These are phyloP conservation scores for Cetradonia linearis DNA, from an alignment of 495 filamentous ascomycete genomes.

Conservation along the genomic window DNA sequence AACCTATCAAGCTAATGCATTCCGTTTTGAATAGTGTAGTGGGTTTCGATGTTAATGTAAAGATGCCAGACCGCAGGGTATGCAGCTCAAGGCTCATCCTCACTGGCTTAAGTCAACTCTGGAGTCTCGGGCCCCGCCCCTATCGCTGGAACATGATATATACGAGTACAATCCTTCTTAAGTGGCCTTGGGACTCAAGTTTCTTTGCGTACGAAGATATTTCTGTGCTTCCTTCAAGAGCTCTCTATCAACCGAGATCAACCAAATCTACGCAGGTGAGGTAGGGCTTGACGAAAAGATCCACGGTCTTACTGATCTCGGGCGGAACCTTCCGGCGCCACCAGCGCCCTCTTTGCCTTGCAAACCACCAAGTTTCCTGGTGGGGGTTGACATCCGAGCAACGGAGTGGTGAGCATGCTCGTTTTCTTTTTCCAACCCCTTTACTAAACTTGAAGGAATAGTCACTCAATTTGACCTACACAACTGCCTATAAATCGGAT, in stretches of 20 bases:
- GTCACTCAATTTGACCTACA: background rate
- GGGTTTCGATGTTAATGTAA: background rate
- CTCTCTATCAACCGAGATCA: too few species aligned
- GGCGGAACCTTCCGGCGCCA: background rate
- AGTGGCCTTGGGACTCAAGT: too few species aligned
- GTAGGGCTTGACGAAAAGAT: background rate
- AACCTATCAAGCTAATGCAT: background rate
- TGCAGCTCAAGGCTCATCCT: background rate
- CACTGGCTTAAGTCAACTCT: background rate
- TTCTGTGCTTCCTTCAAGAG: background rate
- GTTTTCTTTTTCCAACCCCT: background rate
- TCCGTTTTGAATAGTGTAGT: background rate
- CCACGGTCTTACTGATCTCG: background rate
- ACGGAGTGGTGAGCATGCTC: background rate
- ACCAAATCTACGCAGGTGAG: background rate
- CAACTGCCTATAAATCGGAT: background rate
- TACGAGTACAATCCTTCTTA: background rate
- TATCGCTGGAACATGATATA: too few species aligned
- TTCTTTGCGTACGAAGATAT: background rate
- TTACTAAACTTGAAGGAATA: background rate
- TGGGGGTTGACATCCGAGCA: slow-evolving; percentile 8
- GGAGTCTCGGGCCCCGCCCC: background rate
- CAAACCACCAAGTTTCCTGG: slow-evolving; percentile 9
- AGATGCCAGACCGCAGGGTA: background rate
- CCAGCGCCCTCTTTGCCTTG: slow-evolving; percentile 1